Conservation (phyloP, 441 rosid genomes). For the Adansonia rubrostipa region DNA sequence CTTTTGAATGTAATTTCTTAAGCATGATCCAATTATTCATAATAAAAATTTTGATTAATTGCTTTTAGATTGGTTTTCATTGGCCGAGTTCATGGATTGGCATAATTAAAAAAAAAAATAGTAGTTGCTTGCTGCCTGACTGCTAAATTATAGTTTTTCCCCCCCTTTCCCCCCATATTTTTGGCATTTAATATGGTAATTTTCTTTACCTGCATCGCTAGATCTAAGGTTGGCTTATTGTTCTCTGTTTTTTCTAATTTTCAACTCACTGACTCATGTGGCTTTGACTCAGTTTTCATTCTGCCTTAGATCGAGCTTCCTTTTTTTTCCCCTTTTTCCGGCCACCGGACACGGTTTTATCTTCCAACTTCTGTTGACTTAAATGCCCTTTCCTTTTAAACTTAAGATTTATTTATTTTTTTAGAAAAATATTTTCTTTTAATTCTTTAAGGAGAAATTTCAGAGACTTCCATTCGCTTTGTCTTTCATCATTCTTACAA, state of each 20-base stretch:
- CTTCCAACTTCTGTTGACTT: slow-evolving; percentile 13
- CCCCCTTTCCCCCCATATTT: neutral
- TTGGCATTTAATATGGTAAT: neutral
- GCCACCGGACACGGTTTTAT: neutral
- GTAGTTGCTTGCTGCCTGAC: neutral
- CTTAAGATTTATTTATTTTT: neutral
- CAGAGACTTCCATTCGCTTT: slow-evolving; percentile 42
- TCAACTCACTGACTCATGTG: slow-evolving; percentile 29
- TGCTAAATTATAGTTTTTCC: neutral
- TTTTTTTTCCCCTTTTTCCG: slow-evolving; percentile 1
- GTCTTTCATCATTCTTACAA: slow-evolving; percentile 15
- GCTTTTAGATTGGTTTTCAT: neutral
- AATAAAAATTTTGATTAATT: neutral
- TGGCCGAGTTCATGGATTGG: neutral
- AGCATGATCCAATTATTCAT: neutral
- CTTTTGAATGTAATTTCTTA: neutral
- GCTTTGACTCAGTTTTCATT: slow-evolving; percentile 9
- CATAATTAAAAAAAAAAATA: neutral
- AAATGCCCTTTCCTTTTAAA: slow-evolving; percentile 9
- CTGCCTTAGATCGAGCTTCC: slow-evolving; percentile 32
- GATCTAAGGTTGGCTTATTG: slow-evolving; percentile 73
- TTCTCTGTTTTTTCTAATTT: slow-evolving; percentile 1
- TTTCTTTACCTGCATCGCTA: slow-evolving; percentile 32
- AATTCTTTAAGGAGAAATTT: slow-evolving; percentile 24
- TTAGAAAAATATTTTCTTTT: neutral